Conservation (phyloP, 176 grass and related monocot species). For the Oryza meridionalis region DNA sequence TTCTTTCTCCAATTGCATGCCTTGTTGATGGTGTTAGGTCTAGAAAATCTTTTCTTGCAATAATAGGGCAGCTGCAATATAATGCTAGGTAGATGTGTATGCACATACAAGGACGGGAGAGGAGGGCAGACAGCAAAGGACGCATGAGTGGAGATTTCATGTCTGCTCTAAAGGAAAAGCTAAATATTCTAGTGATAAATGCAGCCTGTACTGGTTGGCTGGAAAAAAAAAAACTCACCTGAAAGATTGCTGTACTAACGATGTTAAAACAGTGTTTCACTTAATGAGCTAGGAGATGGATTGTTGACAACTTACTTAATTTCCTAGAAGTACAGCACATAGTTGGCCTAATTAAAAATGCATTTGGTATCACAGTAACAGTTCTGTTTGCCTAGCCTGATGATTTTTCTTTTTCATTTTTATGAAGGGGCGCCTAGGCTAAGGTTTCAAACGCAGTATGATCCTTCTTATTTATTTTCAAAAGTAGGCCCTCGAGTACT, state of each 20-base stretch:
- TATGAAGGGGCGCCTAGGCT: neutral
- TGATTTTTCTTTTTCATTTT: neutral
- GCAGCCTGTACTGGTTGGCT: neutral
- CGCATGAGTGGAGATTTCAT: slow-evolving; percentile 23
- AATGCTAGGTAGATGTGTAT: neutral
- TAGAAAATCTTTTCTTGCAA: slow-evolving; percentile 37
- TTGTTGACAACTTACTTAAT: neutral
- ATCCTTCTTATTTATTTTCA: neutral
- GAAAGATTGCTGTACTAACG: slow-evolving; percentile 21
- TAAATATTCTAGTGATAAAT: slow-evolving; percentile 23
- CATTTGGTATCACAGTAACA: slow-evolving; percentile 34
- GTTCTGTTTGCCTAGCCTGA: slow-evolving; percentile 12
- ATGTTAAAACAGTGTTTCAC: neutral
- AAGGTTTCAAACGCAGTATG: slow-evolving; percentile 3
- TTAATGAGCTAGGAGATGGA: slow-evolving; percentile 2
- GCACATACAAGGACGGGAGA: neutral
- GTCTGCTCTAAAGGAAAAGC: slow-evolving; percentile 11
- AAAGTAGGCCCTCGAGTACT: neutral
- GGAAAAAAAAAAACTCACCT: neutral
- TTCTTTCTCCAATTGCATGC: neutral
- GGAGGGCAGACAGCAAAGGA: slow-evolving; percentile 13
- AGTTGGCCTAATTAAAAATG: slow-evolving; percentile 21
- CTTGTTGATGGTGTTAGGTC: neutral
- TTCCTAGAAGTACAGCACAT: slow-evolving; percentile 20
- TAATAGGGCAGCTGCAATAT: neutral